Conservation (phyloP, 1,284 basidiomycete species). For the Trametes versicolor region DNA sequence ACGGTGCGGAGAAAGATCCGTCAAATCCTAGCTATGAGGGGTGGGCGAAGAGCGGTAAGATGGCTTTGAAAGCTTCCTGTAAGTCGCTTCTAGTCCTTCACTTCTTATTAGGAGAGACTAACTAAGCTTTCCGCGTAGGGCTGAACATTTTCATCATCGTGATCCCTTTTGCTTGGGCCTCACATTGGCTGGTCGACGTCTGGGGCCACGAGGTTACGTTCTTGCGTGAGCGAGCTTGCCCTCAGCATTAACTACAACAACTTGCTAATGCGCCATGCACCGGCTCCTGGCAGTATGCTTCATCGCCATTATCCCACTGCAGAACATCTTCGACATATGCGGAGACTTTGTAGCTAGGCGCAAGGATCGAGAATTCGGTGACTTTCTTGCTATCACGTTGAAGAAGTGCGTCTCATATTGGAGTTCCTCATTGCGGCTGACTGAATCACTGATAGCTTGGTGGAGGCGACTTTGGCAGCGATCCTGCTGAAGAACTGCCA, state of each 20-base stretch:
- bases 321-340: conserved; percentile 65
- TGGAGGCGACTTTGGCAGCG: conserved; percentile 73
- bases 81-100: background rate
- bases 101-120: background rate
- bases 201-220: conserved; percentile 46
- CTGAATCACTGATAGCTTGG: conserved; percentile 45
- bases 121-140: conserved; percentile 49
- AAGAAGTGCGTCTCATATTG: conserved; percentile 58
- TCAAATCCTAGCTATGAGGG: background rate
- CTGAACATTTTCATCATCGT: conserved; percentile 66
- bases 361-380: conserved; percentile 56
- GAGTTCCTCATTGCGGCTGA: too few species aligned
- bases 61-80: conserved; percentile 1
- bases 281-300: conserved; percentile 55
- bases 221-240: conserved; percentile 46
- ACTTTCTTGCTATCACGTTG: conserved; percentile 65
- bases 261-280: background rate
- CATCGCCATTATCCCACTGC: conserved; percentile 63
- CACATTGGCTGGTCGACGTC: conserved; percentile 53
- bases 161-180: conserved; percentile 71
- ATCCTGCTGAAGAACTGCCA: conserved; percentile 73
- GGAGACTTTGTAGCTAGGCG: conserved; percentile 60
- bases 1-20: background rate
- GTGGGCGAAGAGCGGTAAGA: background rate
- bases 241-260: background rate